These are phyloP conservation scores for Penicillium simplicissimum DNA, from an alignment of 495 filamentous ascomycete genomes.

Conservation along the genomic window DNA sequence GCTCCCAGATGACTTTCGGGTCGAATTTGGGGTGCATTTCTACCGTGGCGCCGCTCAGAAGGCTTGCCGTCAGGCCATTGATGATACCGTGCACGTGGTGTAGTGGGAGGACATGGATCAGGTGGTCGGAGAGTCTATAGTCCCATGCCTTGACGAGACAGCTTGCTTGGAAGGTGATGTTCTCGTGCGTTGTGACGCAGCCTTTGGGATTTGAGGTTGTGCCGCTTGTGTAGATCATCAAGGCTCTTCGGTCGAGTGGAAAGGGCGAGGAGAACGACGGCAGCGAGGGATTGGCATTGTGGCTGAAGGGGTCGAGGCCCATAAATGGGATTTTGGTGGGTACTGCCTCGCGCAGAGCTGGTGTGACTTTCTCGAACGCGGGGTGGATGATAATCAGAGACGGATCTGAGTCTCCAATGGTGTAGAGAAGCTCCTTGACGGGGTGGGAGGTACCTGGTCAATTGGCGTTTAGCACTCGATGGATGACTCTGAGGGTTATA, in stretches of 20 bases:
- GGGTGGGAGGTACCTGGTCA: slow-evolving; percentile 48
- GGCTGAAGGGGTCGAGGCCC: slow-evolving; percentile 33
- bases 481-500: neutral
- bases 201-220: slow-evolving; percentile 49
- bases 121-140: slow-evolving; percentile 37
- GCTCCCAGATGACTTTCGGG: slow-evolving; percentile 43
- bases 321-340: slow-evolving; percentile 34
- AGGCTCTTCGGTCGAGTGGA: slow-evolving; percentile 35
- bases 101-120: slow-evolving; percentile 49
- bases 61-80: slow-evolving; percentile 41
- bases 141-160: slow-evolving; percentile 41
- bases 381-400: slow-evolving; percentile 46
- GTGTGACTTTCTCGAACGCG: slow-evolving; percentile 36
- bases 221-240: slow-evolving; percentile 51
- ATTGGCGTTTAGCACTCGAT: slow-evolving; percentile 6
- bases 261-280: slow-evolving; percentile 34
- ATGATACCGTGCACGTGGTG: slow-evolving; percentile 49
- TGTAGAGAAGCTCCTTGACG: slow-evolving; percentile 44
- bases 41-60: slow-evolving; percentile 42
- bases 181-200: slow-evolving; percentile 47
- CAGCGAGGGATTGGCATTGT: slow-evolving; percentile 24
- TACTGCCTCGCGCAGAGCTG: slow-evolving; percentile 34
- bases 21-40: slow-evolving; percentile 51
- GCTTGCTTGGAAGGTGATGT: slow-evolving; percentile 45
- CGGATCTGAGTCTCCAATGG: slow-evolving; percentile 45